These are phyloP conservation scores for Cyberlindnera nakhonratchasimensis DNA, from an alignment of 805 yeast species.

Conservation along the genomic window DNA sequence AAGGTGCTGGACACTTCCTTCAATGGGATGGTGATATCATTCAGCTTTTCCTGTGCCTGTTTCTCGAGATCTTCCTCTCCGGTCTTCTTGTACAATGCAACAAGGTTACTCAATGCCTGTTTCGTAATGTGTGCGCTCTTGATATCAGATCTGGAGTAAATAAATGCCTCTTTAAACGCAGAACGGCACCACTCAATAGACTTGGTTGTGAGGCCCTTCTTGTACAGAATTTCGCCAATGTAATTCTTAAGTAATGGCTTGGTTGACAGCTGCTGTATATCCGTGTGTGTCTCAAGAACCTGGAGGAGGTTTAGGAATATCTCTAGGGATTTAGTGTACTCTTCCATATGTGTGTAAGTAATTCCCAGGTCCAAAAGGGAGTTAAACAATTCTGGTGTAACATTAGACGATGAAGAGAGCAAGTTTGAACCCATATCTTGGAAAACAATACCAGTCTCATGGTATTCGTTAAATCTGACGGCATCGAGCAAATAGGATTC, in stretches of 20 bases:
- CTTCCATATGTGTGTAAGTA: conserved; percentile 19
- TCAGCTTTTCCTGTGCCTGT: conserved; percentile 14
- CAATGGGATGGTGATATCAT: conserved; percentile 9
- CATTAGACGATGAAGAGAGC: conserved; percentile 12
- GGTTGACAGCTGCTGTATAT: not conserved
- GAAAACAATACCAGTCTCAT: conserved; percentile 20
- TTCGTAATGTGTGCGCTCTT: conserved; percentile 38
- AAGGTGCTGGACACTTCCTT: conserved; percentile 3
- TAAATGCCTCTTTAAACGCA: conserved; percentile 33
- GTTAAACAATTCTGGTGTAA: conserved; percentile 24
- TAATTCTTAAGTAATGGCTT: conserved; percentile 38
- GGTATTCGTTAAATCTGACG: conserved; percentile 25
- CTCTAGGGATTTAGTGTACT: conserved; percentile 29
- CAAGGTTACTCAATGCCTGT: conserved; percentile 35
- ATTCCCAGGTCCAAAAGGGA: conserved; percentile 27
- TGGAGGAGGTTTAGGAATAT: conserved; percentile 33
- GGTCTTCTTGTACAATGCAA: conserved; percentile 14
- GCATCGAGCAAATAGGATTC: conserved; percentile 32
- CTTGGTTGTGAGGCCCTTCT: conserved; percentile 29
- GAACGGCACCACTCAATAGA: conserved; percentile 42
- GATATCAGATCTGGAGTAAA: conserved; percentile 31
- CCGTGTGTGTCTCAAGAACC: conserved; percentile 8
- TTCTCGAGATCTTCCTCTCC: conserved; percentile 15
- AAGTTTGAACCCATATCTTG: conserved; percentile 19
- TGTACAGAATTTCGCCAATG: conserved; percentile 42